phyloP scores from a whole-genome alignment of 1,284 basidiomycete species.

The Microbotryomycetes sp. region DNA sequence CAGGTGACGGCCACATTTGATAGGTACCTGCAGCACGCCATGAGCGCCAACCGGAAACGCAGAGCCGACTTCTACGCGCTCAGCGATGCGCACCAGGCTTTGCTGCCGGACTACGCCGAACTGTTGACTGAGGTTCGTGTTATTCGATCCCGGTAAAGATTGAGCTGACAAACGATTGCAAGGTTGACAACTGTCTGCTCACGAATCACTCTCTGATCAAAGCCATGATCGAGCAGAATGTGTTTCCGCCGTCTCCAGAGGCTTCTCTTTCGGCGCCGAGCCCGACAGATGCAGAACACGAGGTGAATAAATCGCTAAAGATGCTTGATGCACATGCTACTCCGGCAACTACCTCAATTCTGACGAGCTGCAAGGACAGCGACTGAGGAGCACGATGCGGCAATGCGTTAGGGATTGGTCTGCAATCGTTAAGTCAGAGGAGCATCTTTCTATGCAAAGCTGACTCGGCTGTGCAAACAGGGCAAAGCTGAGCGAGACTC shows the following conservation, averaged over 20 bases:
- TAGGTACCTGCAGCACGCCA: constrained; percentile 8
- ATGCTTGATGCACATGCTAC: too few relatives aligned
- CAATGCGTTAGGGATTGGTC: constrained; percentile 90
- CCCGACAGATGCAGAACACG: constrained; percentile 27
- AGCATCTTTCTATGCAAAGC: neutral
- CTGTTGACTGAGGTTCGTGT: constrained; percentile 11
- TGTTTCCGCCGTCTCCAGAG: constrained; percentile 20
- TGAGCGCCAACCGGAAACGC: constrained; percentile 19
- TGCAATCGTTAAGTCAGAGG: constrained; percentile 61
- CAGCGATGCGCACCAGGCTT: constrained; percentile 5
- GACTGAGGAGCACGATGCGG: constrained; percentile 77
- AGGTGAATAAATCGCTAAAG: constrained; percentile 7
- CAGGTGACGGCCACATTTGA: constrained; percentile 42
- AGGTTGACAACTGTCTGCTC: constrained; percentile 16
- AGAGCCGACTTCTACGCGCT: constrained; percentile 23
- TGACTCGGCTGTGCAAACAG: constrained; percentile 43
- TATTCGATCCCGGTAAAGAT: neutral
- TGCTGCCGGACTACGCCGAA: constrained; percentile 12
- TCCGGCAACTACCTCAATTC: too few relatives aligned
- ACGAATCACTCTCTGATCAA: constrained; percentile 12
- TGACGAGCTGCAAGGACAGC: too few relatives aligned
- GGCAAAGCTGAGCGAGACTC: constrained; percentile 65
- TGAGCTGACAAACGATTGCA: neutral
- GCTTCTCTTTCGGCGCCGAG: constrained; percentile 11
- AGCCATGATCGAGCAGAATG: constrained; percentile 13